These are phyloP conservation scores for Lyophyllum decastes DNA, from an alignment of 768 basidiomycete genomes.

Conservation along the genomic window DNA sequence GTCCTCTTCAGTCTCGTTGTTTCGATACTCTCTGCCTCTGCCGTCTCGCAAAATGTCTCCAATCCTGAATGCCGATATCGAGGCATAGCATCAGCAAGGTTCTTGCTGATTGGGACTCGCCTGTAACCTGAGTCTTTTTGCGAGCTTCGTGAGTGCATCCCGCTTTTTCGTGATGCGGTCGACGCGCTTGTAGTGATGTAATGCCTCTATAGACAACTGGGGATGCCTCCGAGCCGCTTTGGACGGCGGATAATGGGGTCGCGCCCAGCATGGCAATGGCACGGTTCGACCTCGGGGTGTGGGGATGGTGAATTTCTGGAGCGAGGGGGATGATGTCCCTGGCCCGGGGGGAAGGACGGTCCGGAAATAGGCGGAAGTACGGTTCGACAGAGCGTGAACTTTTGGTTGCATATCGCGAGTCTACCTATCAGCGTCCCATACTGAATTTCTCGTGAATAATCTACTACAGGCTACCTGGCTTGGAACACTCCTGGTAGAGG, in stretches of 20 bases:
- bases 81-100: conserved; percentile 23
- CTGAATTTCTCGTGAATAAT: no score
- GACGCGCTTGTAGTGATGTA: background rate
- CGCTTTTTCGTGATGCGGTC: background rate
- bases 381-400: conserved; percentile 21
- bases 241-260: conserved; percentile 8
- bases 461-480: background rate
- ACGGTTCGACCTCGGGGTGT: conserved; percentile 5
- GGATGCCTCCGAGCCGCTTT: conserved; percentile 16
- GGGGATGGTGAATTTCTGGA: conserved; percentile 17
- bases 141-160: conserved; percentile 16
- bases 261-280: background rate
- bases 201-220: conserved; percentile 10
- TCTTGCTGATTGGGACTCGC: conserved; percentile 25
- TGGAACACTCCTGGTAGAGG: background rate
- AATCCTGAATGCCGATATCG: conserved; percentile 17
- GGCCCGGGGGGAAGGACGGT: conserved; percentile 16
- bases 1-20: background rate
- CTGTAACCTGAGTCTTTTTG: conserved; percentile 19
- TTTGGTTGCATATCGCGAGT: background rate
- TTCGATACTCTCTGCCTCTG: background rate
- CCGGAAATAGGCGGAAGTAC: conserved; percentile 26
- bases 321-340: conserved; percentile 16
- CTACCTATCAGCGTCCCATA: no score
- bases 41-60: background rate